Evolutionary conservation across 306 rosid species (phyloP), one percentile per base, ranked within the genome.

Genomic region (Pachyrhizus erosus): DNA sequence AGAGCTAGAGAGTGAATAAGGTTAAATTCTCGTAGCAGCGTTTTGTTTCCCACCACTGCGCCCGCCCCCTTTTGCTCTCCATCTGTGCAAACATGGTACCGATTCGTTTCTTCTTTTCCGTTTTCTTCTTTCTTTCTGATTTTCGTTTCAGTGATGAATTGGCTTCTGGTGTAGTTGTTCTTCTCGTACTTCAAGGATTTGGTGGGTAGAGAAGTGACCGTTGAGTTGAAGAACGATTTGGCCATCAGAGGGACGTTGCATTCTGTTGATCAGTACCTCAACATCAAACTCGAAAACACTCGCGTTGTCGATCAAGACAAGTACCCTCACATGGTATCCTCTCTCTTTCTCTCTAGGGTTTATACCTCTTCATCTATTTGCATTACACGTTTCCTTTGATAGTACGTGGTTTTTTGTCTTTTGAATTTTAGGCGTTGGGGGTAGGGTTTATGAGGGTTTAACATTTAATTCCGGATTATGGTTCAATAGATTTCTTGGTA

Each of bases 221-320:
- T 96, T 73, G 99, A 96, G 89, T 90, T 96, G 55, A 96, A 96
- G 96, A 96, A 96, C 83, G 97, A 96, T 72, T 90, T 96, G 57
- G 99, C 99, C 51, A 96, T 96, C 66, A 83, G 91, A 83, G 99
- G 99, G 1, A 93, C 98, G 2, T 84, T 92, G 72, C 99, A 93
- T 86, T 96, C 99, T 0, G 99, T 96, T n/a, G 99, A 96, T 76
- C 99, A 96, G 60, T 96, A 93, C 87, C 98, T 96, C 81, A 96
- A 96, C 76, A 96, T 96, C 73, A 96, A 96, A 85, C 99, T 93
- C 37, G 98, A 96, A 88, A 96, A 96, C 82, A 96, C 99, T 65
- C 90, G 98, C 77, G 99, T 96, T 58, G 99, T 93, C 9, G 98
- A 96, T 78, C 97, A 96, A 78, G 98, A 93, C 86, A 93, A 93